phyloP scores from a whole-genome alignment of 2,329 filamentous ascomycete species.

The Phialocephala subalpina region DNA sequence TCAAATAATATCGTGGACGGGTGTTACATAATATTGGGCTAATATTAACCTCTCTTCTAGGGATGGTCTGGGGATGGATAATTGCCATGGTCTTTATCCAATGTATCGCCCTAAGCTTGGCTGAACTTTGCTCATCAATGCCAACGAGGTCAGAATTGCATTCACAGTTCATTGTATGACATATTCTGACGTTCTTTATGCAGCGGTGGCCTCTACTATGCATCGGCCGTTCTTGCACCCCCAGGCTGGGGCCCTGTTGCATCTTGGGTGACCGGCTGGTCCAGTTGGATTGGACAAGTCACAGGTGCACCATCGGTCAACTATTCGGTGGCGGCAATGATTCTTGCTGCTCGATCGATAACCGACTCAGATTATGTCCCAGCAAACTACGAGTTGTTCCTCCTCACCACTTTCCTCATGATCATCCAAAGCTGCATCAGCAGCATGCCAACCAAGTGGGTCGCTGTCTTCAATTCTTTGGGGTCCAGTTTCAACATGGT shows the following conservation, averaged over 20 bases:
- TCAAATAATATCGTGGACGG: too few relatives aligned
- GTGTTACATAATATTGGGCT: too few relatives aligned
- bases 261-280: conserved; percentile 58
- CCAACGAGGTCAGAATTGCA: conserved; percentile 61
- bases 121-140: conserved; percentile 79
- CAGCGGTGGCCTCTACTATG: conserved; percentile 76
- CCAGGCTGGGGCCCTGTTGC: conserved; percentile 71
- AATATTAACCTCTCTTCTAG: conserved; percentile 36
- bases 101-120: conserved; percentile 73
- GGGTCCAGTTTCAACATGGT: conserved; percentile 77
- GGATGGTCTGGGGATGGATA: conserved; percentile 81
- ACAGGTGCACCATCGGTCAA: conserved; percentile 72
- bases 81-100: conserved; percentile 77
- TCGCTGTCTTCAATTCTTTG: conserved; percentile 74
- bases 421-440: conserved; percentile 72
- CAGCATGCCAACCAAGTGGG: conserved; percentile 74
- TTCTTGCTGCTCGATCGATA: conserved; percentile 73
- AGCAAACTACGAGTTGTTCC: conserved; percentile 71
- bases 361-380: conserved; percentile 71
- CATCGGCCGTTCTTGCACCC: conserved; percentile 74
- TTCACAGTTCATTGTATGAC: neutral
- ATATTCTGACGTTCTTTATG: conserved; percentile 19
- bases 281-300: conserved; percentile 72
- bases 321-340: conserved; percentile 74
- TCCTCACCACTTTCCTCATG: conserved; percentile 73